Percentiles rank a stretch among this genome's conserved stretches.
phyloP scores from a whole-genome alignment of 768 basidiomycete genomes.

The Xerocomellus intermedius region DNA sequence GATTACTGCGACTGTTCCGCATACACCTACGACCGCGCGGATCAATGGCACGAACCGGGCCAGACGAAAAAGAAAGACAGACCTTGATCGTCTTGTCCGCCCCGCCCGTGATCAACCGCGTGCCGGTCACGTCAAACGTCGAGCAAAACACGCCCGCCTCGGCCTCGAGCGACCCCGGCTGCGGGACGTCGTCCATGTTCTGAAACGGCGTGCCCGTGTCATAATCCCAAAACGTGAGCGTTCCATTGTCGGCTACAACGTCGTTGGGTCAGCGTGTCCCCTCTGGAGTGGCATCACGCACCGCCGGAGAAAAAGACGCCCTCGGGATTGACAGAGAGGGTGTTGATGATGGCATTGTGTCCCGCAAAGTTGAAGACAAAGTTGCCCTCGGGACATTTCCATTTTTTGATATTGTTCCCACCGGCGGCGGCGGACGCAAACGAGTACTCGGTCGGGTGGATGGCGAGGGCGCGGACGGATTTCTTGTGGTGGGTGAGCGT shows the following conservation, averaged over 20 bases:
- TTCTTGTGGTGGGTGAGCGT: constrained; percentile 99
- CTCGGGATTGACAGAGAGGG: constrained; percentile 88
- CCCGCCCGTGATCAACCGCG: constrained; percentile 90
- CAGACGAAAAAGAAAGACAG: constrained; percentile 15
- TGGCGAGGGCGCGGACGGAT: constrained; percentile 88
- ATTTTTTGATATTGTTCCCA: constrained; percentile 99
- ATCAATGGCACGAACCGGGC: neutral
- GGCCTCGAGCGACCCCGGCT: constrained; percentile 96
- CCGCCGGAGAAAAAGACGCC: constrained; percentile 98
- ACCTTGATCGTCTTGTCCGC: constrained; percentile 99
- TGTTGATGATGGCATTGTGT: constrained; percentile 98
- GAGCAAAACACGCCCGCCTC: constrained; percentile 97
- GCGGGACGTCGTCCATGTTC: constrained; percentile 88
- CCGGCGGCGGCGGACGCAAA: constrained; percentile 96
- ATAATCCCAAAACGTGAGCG: constrained; percentile 93
- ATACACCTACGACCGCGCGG: constrained; percentile 43
- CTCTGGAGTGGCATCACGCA: constrained; percentile 23
- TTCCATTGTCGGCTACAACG: constrained; percentile 80
- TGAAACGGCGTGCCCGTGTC: constrained; percentile 94
- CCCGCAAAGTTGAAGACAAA: constrained; percentile 97
- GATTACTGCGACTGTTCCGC: constrained; percentile 64
- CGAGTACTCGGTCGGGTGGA: constrained; percentile 95
- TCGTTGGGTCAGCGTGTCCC: neutral
- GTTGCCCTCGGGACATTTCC: constrained; percentile 95
- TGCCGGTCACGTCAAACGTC: constrained; percentile 94